Conservation (phyloP, 257 asterid species). For the Leonotis leonurus region DNA sequence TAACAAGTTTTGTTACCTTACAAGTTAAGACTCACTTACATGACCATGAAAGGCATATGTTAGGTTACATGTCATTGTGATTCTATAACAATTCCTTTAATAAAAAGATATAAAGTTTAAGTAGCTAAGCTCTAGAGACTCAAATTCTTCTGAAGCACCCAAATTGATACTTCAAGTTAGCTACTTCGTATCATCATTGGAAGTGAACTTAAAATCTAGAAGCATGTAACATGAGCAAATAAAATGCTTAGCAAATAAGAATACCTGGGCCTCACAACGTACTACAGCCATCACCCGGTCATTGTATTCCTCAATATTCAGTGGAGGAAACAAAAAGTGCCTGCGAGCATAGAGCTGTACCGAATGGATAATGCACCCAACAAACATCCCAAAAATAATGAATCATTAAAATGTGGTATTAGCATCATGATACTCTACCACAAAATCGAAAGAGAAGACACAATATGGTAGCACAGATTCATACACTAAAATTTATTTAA, state of each 20-base stretch:
- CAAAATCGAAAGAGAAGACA: too few relatives aligned
- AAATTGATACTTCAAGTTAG: background rate
- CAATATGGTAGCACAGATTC: too few relatives aligned
- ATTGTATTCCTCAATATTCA: conserved; percentile 71
- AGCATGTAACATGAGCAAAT: too few relatives aligned
- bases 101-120: background rate
- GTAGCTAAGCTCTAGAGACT: background rate
- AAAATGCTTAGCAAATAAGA: too few relatives aligned
- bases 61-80: background rate
- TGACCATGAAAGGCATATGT: background rate
- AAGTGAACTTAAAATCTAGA: too few relatives aligned
- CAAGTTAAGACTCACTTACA: background rate
- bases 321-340: conserved; percentile 82
- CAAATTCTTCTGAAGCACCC: background rate
- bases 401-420: too few relatives aligned
- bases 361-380: conserved; percentile 16
- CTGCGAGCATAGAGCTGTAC: conserved; percentile 91
- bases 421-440: too few relatives aligned
- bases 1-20: background rate
- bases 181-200: too few relatives aligned
- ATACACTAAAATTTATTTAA: too few relatives aligned
- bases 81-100: background rate
- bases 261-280: conserved; percentile 95
- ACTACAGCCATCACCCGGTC: conserved; percentile 93
- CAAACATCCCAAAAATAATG: conserved; percentile 5